phyloP scores from a whole-genome alignment of 2,329 filamentous ascomycete species.

The Monilinia polystroma region DNA sequence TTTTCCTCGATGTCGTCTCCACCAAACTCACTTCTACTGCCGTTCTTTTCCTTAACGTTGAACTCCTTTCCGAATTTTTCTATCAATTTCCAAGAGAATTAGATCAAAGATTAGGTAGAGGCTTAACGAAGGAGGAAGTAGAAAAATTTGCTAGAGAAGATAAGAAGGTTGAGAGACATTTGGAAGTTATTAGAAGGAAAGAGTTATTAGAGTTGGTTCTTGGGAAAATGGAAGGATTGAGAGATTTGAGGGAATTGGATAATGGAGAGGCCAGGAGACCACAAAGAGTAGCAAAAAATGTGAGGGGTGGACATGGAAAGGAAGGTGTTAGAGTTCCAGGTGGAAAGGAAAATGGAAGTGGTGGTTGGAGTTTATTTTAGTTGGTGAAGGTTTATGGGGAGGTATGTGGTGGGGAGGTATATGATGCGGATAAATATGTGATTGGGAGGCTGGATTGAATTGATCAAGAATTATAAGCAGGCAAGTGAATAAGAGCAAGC shows the following conservation, averaged over 20 bases:
- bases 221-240: conserved; percentile 90
- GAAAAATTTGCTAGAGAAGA: conserved; percentile 93
- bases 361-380: conserved; percentile 23
- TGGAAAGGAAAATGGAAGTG: conserved; percentile 15
- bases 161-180: conserved; percentile 80
- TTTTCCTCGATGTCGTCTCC: conserved; percentile 96
- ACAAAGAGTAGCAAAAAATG: conserved; percentile 26
- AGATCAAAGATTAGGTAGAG: conserved; percentile 79
- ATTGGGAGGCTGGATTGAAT: conserved; percentile 6
- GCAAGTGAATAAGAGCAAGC: conserved; percentile 9
- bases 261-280: conserved; percentile 49
- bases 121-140: conserved; percentile 74
- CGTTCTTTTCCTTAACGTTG: conserved; percentile 95
- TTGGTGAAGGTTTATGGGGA: background rate
- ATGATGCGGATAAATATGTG: background rate
- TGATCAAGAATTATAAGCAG: conserved; percentile 1
- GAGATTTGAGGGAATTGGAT: conserved; percentile 65
- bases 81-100: conserved; percentile 95
- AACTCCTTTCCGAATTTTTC: conserved; percentile 94
- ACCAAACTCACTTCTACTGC: conserved; percentile 93
- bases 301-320: conserved; percentile 18
- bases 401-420: conserved; percentile 2
- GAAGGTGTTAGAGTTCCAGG: background rate
- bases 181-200: conserved; percentile 90
- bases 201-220: conserved; percentile 90